Percentiles rank a stretch among this genome's conserved stretches.
Evolutionary conservation across 1,139 yeast genomes (phyloP).

Genomic region (Arxiozyma bovina): DNA sequence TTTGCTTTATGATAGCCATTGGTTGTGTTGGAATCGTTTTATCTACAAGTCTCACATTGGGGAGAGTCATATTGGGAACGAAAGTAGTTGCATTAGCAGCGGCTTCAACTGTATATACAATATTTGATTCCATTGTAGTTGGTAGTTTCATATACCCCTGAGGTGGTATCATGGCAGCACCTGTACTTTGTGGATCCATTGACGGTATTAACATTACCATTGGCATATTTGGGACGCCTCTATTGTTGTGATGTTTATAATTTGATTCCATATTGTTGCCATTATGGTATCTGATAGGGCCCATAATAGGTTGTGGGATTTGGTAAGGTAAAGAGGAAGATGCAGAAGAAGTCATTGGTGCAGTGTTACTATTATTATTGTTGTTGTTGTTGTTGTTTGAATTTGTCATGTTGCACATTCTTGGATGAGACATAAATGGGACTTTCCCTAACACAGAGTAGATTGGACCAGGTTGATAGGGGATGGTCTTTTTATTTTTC

Average conservation of each 20-base stretch:
- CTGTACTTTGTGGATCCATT: conserved; percentile 1
- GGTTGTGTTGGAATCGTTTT: conserved; percentile 15
- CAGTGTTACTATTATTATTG: too few species aligned
- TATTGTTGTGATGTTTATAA: conserved; percentile 4
- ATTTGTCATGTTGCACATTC: neutral
- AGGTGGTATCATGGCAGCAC: neutral
- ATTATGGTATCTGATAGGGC: conserved; percentile 10
- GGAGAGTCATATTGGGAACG: conserved; percentile 22
- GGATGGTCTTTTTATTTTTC: conserved; percentile 45
- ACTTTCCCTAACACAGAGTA: conserved; percentile 23
- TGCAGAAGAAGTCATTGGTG: conserved; percentile 17
- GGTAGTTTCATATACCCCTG: neutral
- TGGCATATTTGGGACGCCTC: conserved; percentile 12
- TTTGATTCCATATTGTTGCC: neutral
- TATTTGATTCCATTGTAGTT: conserved; percentile 3
- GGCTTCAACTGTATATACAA: conserved; percentile 20
- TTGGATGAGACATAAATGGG: conserved; percentile 4
- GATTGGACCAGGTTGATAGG: conserved; percentile 51
- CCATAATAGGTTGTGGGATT: neutral
- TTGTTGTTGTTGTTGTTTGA: neutral
- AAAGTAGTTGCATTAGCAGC: conserved; percentile 24
- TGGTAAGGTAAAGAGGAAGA: conserved; percentile 17
- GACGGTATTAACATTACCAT: conserved; percentile 10
- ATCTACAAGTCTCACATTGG: conserved; percentile 26
- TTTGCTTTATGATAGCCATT: conserved; percentile 38